Conservation (phyloP, 495 filamentous ascomycete species). For the Neurospora sublineolata region DNA sequence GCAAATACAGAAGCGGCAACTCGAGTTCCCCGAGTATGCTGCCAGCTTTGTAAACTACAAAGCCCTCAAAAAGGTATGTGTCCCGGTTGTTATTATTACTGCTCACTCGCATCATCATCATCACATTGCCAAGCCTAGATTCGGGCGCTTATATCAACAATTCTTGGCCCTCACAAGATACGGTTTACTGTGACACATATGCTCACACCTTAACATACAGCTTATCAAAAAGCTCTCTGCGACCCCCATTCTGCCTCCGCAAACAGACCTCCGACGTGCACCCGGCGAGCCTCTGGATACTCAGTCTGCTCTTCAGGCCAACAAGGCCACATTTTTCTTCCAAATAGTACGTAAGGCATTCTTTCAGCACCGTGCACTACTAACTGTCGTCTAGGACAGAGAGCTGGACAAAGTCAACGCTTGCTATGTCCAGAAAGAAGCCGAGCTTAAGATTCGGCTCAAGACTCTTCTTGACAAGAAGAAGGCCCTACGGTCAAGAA, state of each 20-base stretch:
- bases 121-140: neutral
- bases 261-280: slow-evolving; percentile 47
- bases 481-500: slow-evolving; percentile 68
- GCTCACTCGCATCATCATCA: neutral
- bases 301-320: slow-evolving; percentile 88
- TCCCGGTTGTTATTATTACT: neutral
- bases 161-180: neutral
- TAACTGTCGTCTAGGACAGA: slow-evolving; percentile 56
- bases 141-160: neutral
- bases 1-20: slow-evolving; percentile 95
- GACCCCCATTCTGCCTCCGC: slow-evolving; percentile 68
- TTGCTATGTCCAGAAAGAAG: slow-evolving; percentile 96
- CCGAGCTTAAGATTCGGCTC: slow-evolving; percentile 89
- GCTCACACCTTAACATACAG: slow-evolving; percentile 38
- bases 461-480: slow-evolving; percentile 93
- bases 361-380: slow-evolving; percentile 2
- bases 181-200: neutral
- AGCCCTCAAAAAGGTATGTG: slow-evolving; percentile 83
- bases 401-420: slow-evolving; percentile 97
- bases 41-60: slow-evolving; percentile 99
- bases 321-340: slow-evolving; percentile 98
- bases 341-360: slow-evolving; percentile 54
- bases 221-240: slow-evolving; percentile 97
- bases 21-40: slow-evolving; percentile 98
- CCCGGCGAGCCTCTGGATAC: slow-evolving; percentile 44